Evolutionary conservation across 2,329 filamentous ascomycete genomes (phyloP).

Genomic region (Lachnellula cervina): DNA sequence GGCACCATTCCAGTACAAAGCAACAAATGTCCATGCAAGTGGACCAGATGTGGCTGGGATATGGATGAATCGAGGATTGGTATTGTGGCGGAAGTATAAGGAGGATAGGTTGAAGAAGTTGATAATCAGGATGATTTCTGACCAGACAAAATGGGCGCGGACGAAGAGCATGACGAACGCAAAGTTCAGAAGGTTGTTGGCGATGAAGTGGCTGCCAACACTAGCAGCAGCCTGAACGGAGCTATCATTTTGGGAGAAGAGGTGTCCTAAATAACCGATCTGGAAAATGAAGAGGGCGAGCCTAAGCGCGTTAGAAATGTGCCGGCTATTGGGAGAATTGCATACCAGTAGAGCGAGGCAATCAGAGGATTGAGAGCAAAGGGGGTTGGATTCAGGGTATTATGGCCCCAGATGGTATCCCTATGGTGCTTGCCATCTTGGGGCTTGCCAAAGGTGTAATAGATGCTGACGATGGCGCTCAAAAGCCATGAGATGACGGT

Average conservation of each 20-base stretch:
- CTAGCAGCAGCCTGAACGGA: slow-evolving; percentile 66
- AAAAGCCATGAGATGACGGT: slow-evolving; percentile 71
- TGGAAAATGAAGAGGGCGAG: slow-evolving; percentile 71
- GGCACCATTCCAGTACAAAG: slow-evolving; percentile 85
- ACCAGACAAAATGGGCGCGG: slow-evolving; percentile 67
- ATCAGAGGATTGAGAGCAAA: slow-evolving; percentile 68
- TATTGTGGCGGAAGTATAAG: slow-evolving; percentile 76
- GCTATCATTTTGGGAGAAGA: slow-evolving; percentile 64
- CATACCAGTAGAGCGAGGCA: slow-evolving; percentile 70
- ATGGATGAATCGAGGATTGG: slow-evolving; percentile 70
- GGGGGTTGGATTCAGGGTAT: slow-evolving; percentile 60
- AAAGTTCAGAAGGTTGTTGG: slow-evolving; percentile 79
- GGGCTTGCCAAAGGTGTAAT: slow-evolving; percentile 65
- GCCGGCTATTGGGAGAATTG: no score
- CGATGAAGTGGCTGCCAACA: slow-evolving; percentile 78
- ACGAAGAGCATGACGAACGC: slow-evolving; percentile 81
- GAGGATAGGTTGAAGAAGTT: slow-evolving; percentile 78
- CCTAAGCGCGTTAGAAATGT: slow-evolving; percentile 39
- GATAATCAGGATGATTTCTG: slow-evolving; percentile 69
- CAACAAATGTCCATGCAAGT: slow-evolving; percentile 80
- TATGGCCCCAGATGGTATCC: slow-evolving; percentile 69
- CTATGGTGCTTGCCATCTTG: slow-evolving; percentile 52
- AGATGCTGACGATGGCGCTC: slow-evolving; percentile 65
- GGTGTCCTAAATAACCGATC: slow-evolving; percentile 66
- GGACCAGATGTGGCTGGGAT: slow-evolving; percentile 70